Conservation (phyloP, 2,329 filamentous ascomycete genomes). For the Arthroderma uncinatum region DNA sequence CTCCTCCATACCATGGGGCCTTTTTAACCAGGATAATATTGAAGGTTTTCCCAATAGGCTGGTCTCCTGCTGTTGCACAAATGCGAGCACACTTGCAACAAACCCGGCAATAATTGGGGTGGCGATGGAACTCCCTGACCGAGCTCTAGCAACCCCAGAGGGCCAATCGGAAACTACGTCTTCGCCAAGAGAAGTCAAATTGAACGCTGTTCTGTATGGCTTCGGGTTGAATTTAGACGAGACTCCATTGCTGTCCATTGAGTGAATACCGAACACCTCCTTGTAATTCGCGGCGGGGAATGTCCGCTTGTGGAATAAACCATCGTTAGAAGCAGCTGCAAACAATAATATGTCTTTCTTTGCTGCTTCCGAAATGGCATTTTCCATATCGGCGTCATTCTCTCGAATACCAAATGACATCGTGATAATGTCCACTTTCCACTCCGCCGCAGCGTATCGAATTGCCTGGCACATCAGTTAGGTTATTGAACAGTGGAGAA, state of each 20-base stretch:
- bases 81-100: background rate
- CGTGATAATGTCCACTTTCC: conserved; percentile 4
- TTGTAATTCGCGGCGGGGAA: too few relatives aligned
- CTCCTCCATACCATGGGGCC: background rate
- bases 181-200: background rate
- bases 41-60: background rate
- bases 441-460: background rate
- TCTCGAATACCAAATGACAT: conserved; percentile 3
- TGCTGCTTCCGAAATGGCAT: background rate
- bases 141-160: background rate
- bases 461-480: background rate
- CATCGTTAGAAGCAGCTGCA: too few relatives aligned
- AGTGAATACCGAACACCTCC: background rate
- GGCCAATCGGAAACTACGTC: background rate
- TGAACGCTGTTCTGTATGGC: background rate
- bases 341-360: too few relatives aligned
- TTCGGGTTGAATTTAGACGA: background rate
- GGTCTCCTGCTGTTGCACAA: background rate
- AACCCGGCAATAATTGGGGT: background rate
- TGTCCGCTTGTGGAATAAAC: too few relatives aligned
- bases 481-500: background rate
- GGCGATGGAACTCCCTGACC: background rate
- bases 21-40: background rate
- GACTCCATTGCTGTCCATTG: background rate
- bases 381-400: background rate